Conservation (phyloP, 352 stramenopile genomes). For the Globisporangium cylindrosporum region DNA sequence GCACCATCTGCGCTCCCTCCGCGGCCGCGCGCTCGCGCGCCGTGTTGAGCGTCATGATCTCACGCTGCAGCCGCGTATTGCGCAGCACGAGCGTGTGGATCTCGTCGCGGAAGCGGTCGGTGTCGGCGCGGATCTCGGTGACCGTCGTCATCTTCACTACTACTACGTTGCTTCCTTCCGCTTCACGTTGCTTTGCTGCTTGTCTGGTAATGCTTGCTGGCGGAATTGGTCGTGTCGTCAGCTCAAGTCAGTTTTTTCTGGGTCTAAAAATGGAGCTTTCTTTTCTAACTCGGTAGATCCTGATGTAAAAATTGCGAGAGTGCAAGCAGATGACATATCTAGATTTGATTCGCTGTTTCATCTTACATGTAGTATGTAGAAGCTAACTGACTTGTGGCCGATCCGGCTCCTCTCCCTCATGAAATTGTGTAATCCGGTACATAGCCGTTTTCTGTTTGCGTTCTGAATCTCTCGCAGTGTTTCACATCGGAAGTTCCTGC, state of each 20-base stretch:
- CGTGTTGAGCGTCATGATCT: conserved; percentile 47
- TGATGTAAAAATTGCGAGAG: neutral
- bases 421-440: neutral
- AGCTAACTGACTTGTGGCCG: neutral
- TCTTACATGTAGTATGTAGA: neutral
- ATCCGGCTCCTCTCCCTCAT: neutral
- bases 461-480: neutral
- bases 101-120: conserved; percentile 47
- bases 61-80: conserved; percentile 69
- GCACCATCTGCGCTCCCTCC: conserved; percentile 35
- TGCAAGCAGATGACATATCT: neutral
- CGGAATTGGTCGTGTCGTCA: neutral
- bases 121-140: conserved; percentile 50
- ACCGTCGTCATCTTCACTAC: conserved; percentile 1
- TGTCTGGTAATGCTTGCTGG: neutral
- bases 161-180: neutral
- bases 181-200: neutral
- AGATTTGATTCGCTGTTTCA: neutral
- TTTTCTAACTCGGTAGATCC: neutral
- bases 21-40: conserved; percentile 44
- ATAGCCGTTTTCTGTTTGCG: neutral
- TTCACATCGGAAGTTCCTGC: neutral
- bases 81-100: conserved; percentile 54
- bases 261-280: neutral
- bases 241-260: neutral